These are phyloP conservation scores for Nakazawaea ernobii DNA, from an alignment of 805 yeast genomes.

Conservation along the genomic window DNA sequence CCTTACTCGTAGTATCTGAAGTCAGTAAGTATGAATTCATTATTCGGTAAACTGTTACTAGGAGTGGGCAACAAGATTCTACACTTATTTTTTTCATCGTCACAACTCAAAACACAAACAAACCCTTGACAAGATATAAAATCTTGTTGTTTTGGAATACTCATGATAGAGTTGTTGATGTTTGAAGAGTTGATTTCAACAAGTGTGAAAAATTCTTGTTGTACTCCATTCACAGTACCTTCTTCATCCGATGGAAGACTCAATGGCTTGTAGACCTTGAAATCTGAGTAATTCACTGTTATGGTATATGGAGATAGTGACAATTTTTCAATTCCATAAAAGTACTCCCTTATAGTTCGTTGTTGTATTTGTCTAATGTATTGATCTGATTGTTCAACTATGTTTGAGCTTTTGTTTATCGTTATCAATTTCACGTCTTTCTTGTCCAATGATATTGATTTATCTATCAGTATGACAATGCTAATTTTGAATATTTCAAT, in stretches of 20 bases:
- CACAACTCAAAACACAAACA: conserved; percentile 53
- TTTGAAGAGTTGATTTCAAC: conserved; percentile 4
- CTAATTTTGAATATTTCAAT: conserved; percentile 55
- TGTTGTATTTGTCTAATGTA: conserved; percentile 70
- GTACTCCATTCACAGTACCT: conserved; percentile 5
- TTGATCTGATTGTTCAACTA: conserved; percentile 65
- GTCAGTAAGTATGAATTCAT: conserved; percentile 68
- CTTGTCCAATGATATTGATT: conserved; percentile 51
- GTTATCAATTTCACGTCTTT: conserved; percentile 43
- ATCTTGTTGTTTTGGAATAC: conserved; percentile 32
- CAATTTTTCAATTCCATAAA: conserved; percentile 67
- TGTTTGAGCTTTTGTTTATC: conserved; percentile 70
- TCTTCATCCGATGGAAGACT: conserved; percentile 20
- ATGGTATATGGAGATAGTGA: conserved; percentile 83
- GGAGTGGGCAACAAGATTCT: conserved; percentile 83
- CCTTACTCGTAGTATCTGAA: conserved; percentile 74
- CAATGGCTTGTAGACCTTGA: conserved; percentile 56
- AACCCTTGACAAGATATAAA: conserved; percentile 70
- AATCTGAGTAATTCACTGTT: conserved; percentile 58
- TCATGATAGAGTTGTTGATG: conserved; percentile 19
- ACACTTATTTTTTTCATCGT: conserved; percentile 64
- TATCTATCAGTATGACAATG: conserved; percentile 65
- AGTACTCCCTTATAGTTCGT: conserved; percentile 75
- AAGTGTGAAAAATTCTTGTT: conserved; percentile 5
- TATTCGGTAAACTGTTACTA: conserved; percentile 67